Base-by-base conservation (phyloP, 1,284 basidiomycete genomes). In the Trichosporon asahii region DNA sequence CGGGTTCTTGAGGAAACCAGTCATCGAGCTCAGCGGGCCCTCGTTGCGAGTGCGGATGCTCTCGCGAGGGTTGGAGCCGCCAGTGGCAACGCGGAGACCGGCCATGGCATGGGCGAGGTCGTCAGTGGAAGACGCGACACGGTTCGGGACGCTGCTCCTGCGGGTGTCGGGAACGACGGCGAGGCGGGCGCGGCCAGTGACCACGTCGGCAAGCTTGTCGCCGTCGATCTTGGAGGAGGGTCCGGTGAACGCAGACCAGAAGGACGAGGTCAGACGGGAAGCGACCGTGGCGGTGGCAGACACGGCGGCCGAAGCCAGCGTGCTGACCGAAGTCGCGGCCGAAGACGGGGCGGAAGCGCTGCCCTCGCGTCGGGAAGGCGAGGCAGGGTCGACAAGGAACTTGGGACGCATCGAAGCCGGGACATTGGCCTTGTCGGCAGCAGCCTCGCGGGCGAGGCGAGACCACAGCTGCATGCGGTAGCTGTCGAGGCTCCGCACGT, bases 401-500 rank as follows among this genome's bases (percentile, higher is more conserved):
- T 83, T 84, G 18, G 84, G 83, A 68, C 83, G 78, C 35, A 82
- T 67, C 11, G 78, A 77, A 6, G 70, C 65, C 1, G 80, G 66
- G 1, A 84, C 66, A 23, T 75, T 74, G 57, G 77, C 75, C 72
- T 82, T 80, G 64, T 82, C 79, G 12, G 78, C 75, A 2, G 79
- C 78, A 8, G 82, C 83, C 66, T 84, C 84, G 35, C 82, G 76
- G 0, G 91, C 91, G 87, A 94, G 90, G 82, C 90, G 88, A 44
- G 89, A 88, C 93, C 92, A 94, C 1, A 94, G 86, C 76, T 94
- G 93, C 90, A 93, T 92, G 40, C 93, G 88, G 76, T 88, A 94
- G 80, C 88, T 87, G 83, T 95, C 93, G 77, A 94, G 85, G 8
- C 88, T 89, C 85, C 92, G 92, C 85, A 93, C 87, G 5, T 90